phyloP scores from a whole-genome alignment of 306 rosid genomes.

The Cicer bijugum region DNA sequence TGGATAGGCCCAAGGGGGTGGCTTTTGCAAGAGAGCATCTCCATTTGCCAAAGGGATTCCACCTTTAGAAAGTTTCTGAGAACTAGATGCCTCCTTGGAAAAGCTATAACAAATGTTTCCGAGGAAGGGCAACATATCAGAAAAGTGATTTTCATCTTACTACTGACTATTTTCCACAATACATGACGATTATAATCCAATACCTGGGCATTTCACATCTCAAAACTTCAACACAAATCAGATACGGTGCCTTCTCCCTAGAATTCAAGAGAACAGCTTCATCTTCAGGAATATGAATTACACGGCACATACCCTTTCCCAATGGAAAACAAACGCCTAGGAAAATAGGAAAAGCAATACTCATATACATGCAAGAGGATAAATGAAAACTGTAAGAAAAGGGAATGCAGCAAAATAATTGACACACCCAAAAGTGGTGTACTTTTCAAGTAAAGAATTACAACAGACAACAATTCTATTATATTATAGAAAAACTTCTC shows the following conservation, averaged over 20 bases:
- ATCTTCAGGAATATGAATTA: constrained; percentile 88
- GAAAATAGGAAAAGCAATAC: constrained; percentile 46
- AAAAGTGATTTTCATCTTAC: constrained; percentile 38
- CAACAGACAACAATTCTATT: constrained; percentile 17
- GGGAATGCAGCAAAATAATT: constrained; percentile 28
- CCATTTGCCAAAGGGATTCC: constrained; percentile 98
- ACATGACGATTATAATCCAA: constrained; percentile 32
- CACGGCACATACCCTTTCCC: constrained; percentile 90
- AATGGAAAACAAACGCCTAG: constrained; percentile 88
- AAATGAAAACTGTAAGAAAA: constrained; percentile 33
- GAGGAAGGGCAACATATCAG: constrained; percentile 37
- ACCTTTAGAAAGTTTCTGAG: constrained; percentile 81
- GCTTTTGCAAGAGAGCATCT: constrained; percentile 80
- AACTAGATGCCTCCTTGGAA: constrained; percentile 68
- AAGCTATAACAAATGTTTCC: constrained; percentile 57
- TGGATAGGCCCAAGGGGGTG: constrained; percentile 99
- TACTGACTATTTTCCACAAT: constrained; percentile 37
- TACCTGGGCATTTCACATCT: constrained; percentile 85
- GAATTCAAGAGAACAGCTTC: constrained; percentile 96
- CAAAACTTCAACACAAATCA: constrained; percentile 87
- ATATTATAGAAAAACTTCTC: constrained; percentile 11
- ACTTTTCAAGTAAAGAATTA: constrained; percentile 32
- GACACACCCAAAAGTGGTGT: constrained; percentile 29
- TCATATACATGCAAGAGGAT: constrained; percentile 30
- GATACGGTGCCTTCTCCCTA: constrained; percentile 94